Evolutionary conservation across 1,284 basidiomycete genomes (phyloP).

Genomic region (Gymnopus androsaceus): DNA sequence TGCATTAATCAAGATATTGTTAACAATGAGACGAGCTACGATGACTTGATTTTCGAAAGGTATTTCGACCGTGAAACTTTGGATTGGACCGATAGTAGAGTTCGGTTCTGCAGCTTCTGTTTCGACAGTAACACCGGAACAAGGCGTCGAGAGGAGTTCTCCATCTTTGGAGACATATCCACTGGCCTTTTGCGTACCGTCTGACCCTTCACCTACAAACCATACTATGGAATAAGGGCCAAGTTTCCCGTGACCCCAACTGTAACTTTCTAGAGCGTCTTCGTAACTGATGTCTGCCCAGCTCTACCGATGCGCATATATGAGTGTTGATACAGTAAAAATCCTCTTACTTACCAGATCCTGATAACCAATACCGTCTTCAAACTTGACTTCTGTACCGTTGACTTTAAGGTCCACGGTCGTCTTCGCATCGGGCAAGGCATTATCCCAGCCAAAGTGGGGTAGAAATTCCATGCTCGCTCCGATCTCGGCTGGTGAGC

Average conservation of each 20-base stretch:
- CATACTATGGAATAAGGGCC: neutral
- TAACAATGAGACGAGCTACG: neutral
- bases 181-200: neutral
- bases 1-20: neutral
- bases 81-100: neutral
- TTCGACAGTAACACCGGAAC: neutral
- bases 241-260: neutral
- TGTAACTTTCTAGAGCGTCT: neutral
- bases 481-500: neutral
- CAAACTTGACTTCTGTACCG: neutral
- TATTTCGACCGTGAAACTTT: neutral
- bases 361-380: neutral
- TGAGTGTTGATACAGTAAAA: too few relatives aligned
- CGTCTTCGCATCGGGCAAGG: neutral
- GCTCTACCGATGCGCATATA: neutral
- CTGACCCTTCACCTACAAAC: neutral
- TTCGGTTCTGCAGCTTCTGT: too few relatives aligned
- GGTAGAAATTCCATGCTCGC: neutral
- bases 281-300: neutral
- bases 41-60: neutral
- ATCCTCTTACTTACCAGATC: neutral
- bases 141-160: neutral
- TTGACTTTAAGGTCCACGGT: neutral
- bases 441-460: neutral
- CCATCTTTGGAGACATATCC: neutral